These are phyloP conservation scores for Pachyrhizus erosus DNA, from an alignment of 306 rosid genomes.

Conservation along the genomic window DNA sequence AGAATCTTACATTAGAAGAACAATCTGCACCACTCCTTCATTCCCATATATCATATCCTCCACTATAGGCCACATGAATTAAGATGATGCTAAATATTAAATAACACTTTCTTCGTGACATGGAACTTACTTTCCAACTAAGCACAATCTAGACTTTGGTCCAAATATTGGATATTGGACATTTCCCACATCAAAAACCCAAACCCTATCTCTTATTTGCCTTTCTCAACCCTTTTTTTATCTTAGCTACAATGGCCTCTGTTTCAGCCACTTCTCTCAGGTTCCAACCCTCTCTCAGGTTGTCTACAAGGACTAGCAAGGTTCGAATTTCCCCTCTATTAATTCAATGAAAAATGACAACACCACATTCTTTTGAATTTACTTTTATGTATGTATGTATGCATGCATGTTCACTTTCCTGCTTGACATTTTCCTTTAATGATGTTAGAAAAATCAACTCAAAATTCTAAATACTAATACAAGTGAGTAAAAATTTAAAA, in stretches of 20 bases:
- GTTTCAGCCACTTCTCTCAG: conserved; percentile 59
- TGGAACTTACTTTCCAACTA: conserved; percentile 40
- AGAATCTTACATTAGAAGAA: not conserved
- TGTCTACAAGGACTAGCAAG: conserved; percentile 43
- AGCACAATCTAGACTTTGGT: not conserved
- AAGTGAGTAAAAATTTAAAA: not conserved
- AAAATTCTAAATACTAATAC: not conserved
- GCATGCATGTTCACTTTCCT: not conserved
- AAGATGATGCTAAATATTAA: not conserved
- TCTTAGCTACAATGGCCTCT: conserved; percentile 63
- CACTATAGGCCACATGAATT: not conserved
- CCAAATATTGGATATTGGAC: too few species aligned
- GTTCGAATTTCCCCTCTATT: conserved; percentile 18
- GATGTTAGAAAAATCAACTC: not conserved
- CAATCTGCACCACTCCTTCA: conserved; percentile 38
- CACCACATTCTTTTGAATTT: not conserved
- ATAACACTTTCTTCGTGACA: not conserved
- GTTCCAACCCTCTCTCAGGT: conserved; percentile 50
- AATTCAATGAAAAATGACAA: not conserved
- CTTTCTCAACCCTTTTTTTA: not conserved
- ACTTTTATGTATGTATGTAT: not conserved
- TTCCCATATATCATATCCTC: conserved; percentile 17
- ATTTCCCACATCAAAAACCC: conserved; percentile 38
- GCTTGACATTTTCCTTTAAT: not conserved
- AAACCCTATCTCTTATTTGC: conserved; percentile 34